Percentiles rank a stretch among this genome's conserved stretches.
Evolutionary conservation across 768 basidiomycete genomes (phyloP).

Genomic region (Lentinula boryana): DNA sequence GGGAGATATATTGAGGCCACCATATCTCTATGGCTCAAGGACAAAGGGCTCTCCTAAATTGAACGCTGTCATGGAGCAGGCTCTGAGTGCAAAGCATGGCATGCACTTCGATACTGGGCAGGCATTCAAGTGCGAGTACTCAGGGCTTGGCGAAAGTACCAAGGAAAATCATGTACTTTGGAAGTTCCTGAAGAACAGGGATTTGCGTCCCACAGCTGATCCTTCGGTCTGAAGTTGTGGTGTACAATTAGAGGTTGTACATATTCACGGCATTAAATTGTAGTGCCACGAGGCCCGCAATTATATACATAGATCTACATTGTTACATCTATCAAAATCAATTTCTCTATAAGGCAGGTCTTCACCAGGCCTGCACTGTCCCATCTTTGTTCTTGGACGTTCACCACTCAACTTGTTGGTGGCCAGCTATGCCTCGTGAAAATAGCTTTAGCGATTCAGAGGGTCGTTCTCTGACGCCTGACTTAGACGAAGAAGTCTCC

Average conservation of each 20-base stretch:
- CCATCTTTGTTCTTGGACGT: neutral
- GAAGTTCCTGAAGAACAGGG: neutral
- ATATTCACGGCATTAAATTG: too few species aligned
- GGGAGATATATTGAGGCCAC: neutral
- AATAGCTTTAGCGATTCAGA: slow-evolving; percentile 66
- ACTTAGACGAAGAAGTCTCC: slow-evolving; percentile 41
- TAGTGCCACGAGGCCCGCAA: too few species aligned
- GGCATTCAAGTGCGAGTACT: neutral
- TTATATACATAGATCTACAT: too few species aligned
- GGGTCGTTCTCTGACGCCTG: slow-evolving; percentile 62
- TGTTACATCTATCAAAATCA: too few species aligned
- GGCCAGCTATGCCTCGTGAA: slow-evolving; percentile 48
- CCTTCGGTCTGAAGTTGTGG: too few species aligned
- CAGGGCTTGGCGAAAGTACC: neutral
- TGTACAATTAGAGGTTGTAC: too few species aligned
- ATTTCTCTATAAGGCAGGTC: neutral
- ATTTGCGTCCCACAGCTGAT: neutral
- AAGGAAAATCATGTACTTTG: neutral
- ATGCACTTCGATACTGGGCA: too few species aligned
- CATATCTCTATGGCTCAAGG: neutral
- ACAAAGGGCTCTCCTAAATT: neutral
- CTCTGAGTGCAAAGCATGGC: too few species aligned
- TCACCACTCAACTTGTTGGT: neutral
- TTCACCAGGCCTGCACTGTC: neutral
- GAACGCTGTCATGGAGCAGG: neutral